Evolutionary conservation across 1,284 basidiomycete species (phyloP).

Genomic region (Ustilago sp.): DNA sequence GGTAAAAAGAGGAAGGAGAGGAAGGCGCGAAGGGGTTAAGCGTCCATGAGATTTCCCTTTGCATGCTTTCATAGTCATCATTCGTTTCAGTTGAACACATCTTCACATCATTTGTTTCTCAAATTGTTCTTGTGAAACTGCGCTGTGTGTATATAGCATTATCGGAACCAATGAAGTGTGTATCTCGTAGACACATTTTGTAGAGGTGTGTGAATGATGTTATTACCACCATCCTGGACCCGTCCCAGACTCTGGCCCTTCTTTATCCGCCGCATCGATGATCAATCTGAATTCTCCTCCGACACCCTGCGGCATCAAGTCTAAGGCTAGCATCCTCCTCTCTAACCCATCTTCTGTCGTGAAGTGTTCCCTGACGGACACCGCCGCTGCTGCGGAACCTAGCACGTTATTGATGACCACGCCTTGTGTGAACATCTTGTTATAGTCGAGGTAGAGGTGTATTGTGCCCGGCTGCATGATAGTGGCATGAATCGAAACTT

Average conservation of each 20-base stretch:
- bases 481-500: slow-evolving; percentile 38
- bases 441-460: slow-evolving; percentile 51
- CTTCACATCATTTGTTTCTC: background rate
- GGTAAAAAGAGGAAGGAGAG: slow-evolving; percentile 64
- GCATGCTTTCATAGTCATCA: background rate
- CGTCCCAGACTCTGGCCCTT: slow-evolving; percentile 42
- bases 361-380: slow-evolving; percentile 42
- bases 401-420: slow-evolving; percentile 36
- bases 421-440: slow-evolving; percentile 55
- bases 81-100: background rate
- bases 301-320: slow-evolving; percentile 33
- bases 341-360: slow-evolving; percentile 37
- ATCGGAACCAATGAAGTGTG: background rate
- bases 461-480: slow-evolving; percentile 50
- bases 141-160: background rate
- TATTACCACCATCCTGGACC: slow-evolving; percentile 50
- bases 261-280: slow-evolving; percentile 50
- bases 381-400: slow-evolving; percentile 31
- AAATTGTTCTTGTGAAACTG: background rate
- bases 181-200: background rate
- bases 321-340: slow-evolving; percentile 42
- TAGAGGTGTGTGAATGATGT: background rate
- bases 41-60: slow-evolving; percentile 5
- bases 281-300: slow-evolving; percentile 46
- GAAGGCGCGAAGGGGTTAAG: slow-evolving; percentile 31